phyloP scores from a whole-genome alignment of 2,329 filamentous ascomycete species.

The Pestalotiopsis sp. region DNA sequence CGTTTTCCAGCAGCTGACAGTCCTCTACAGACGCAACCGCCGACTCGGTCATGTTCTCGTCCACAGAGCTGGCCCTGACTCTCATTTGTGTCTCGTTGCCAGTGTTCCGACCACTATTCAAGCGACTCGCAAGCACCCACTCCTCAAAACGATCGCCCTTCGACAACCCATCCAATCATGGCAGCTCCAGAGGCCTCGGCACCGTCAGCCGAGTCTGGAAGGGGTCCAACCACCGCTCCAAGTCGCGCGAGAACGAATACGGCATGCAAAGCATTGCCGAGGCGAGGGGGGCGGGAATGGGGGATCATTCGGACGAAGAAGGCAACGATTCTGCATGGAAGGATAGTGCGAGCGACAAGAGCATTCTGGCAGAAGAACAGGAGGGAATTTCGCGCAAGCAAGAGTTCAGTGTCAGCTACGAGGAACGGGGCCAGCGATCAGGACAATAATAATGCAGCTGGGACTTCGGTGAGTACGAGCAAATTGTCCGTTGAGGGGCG shows the following conservation, averaged over 20 bases:
- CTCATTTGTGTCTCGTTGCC: conserved; percentile 20
- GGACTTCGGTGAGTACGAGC: background rate
- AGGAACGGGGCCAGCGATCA: background rate
- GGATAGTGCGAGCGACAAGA: background rate
- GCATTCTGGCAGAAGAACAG: background rate
- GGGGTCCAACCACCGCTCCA: background rate
- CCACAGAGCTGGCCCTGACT: conserved; percentile 19
- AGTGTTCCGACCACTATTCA: conserved; percentile 20
- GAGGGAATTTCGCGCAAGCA: conserved; percentile 1
- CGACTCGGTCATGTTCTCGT: conserved; percentile 19
- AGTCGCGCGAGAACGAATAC: background rate
- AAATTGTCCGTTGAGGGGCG: background rate
- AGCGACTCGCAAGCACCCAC: background rate
- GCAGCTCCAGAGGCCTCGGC: background rate
- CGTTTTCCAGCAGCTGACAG: background rate
- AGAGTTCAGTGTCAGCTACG: conserved; percentile 4
- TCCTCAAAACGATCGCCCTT: background rate
- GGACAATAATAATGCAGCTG: background rate
- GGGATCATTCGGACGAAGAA: background rate
- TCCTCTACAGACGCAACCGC: conserved; percentile 16
- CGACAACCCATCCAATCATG: background rate
- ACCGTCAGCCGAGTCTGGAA: background rate
- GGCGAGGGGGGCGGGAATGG: background rate
- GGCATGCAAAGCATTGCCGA: background rate
- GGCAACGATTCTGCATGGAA: background rate